phyloP scores from a whole-genome alignment of 2,329 filamentous ascomycete species.

The Alternaria incomplexa region DNA sequence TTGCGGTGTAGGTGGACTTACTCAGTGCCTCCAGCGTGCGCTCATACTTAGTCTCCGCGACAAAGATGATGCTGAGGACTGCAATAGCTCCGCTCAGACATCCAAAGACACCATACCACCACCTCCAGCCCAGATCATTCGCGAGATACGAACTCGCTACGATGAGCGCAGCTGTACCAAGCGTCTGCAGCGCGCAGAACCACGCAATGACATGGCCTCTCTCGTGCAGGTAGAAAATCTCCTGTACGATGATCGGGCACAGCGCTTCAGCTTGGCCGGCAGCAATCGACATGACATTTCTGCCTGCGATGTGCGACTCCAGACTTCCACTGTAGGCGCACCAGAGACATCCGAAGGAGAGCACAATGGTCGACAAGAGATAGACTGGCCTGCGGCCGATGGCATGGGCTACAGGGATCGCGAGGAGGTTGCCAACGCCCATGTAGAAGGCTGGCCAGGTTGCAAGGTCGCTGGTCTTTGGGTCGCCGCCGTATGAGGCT shows the following conservation, averaged over 20 bases:
- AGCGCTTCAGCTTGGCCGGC: constrained; percentile 18
- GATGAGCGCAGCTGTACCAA: constrained; percentile 14
- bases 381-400: constrained; percentile 16
- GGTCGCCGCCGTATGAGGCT: constrained; percentile 6
- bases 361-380: constrained; percentile 10
- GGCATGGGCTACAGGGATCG: constrained; percentile 14
- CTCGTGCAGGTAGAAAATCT: constrained; percentile 16
- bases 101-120: constrained; percentile 17
- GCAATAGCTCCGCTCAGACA: constrained; percentile 9
- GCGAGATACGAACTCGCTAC: constrained; percentile 15
- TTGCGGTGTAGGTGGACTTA: not conserved
- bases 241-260: constrained; percentile 15
- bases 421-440: constrained; percentile 16
- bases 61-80: constrained; percentile 13
- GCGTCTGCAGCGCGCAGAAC: constrained; percentile 17
- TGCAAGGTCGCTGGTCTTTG: constrained; percentile 10
- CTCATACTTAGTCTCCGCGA: constrained; percentile 14
- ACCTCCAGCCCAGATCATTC: constrained; percentile 15
- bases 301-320: constrained; percentile 14
- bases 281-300: constrained; percentile 17
- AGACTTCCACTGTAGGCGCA: constrained; percentile 12
- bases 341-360: constrained; percentile 15
- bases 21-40: constrained; percentile 15
- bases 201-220: constrained; percentile 14
- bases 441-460: constrained; percentile 20